Base-by-base conservation (phyloP, 2,329 filamentous ascomycete species). In the Xylariaceae sp. region DNA sequence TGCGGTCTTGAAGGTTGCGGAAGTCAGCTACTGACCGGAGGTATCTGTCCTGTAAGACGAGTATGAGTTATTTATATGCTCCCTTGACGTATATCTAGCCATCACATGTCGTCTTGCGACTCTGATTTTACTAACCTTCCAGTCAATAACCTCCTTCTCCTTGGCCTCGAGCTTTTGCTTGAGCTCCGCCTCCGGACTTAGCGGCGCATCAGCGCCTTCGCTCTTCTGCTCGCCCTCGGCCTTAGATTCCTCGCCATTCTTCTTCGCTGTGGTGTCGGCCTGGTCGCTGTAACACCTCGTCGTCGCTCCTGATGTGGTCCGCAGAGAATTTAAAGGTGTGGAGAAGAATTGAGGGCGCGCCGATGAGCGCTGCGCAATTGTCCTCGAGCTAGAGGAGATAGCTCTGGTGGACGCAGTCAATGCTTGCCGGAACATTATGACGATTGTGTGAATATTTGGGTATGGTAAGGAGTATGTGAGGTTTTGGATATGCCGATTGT, bases 1-100 rank as follows among this genome's bases (percentile, higher is more conserved):
- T 96, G 72, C 94, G 90, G 72, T 97, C 91, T 80, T 97, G 93
- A 55, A 99, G 89, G 79, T 97, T 99, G 74, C 91, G 91, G 84
- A 95, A 97, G 71, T 99, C 94, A 77, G 94, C 94, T 65, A 97
- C 87, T 57, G 89, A 89, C 73, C 94, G 93, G 64, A 97, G 84
- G 77, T 92, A 95, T 80, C 92, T 94, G 78, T 97, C 94, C 94
- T 97, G 61, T 57, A 42, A 52, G 34, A 23, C 18, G n/a, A 49
- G 48, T 44, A 47, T 51, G 2, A 58, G 57, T 30, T 42, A 42
- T 9, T 42, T 42, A 13, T 3, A 7, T 1, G 51, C 15, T 45
- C 44, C 17, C 17, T 23, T 45, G 6, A 49, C 15, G 65, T 58
- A 35, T 52, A 47, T 18, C 51, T 13, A 52, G 47, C 2, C 2